phyloP scores from a whole-genome alignment of 768 basidiomycete genomes.

The Suillus variegatus region DNA sequence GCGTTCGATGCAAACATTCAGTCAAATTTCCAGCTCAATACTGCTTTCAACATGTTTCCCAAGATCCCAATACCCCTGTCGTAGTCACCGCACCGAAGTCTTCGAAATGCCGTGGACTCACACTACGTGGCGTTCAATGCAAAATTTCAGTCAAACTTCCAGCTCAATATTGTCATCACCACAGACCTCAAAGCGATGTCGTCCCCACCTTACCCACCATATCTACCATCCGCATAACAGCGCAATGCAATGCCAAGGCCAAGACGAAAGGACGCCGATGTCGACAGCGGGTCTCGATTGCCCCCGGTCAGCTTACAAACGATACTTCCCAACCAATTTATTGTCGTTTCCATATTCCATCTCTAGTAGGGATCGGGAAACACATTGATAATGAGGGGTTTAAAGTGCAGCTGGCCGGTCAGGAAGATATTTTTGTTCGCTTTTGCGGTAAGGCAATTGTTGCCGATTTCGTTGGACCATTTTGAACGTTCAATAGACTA shows the following conservation, averaged over 20 bases:
- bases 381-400: slow-evolving; percentile 50
- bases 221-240: neutral
- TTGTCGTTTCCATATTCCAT: neutral
- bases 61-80: no score
- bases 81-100: no score
- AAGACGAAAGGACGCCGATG: neutral
- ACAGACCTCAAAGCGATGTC: neutral
- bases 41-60: no score
- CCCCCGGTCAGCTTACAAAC: no score
- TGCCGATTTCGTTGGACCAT: slow-evolving; percentile 2
- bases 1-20: no score
- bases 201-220: no score
- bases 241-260: neutral
- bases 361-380: slow-evolving; percentile 29
- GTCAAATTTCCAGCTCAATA: no score
- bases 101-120: neutral
- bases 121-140: neutral
- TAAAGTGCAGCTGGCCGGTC: slow-evolving; percentile 44
- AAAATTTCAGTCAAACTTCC: neutral
- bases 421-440: slow-evolving; percentile 45
- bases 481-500: slow-evolving; percentile 48
- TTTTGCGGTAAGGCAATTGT: slow-evolving; percentile 49
- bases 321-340: neutral
- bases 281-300: neutral
- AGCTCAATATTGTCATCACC: neutral